Base-by-base conservation (phyloP, 2,329 filamentous ascomycete genomes). In the Drechslerella coelobrocha region DNA sequence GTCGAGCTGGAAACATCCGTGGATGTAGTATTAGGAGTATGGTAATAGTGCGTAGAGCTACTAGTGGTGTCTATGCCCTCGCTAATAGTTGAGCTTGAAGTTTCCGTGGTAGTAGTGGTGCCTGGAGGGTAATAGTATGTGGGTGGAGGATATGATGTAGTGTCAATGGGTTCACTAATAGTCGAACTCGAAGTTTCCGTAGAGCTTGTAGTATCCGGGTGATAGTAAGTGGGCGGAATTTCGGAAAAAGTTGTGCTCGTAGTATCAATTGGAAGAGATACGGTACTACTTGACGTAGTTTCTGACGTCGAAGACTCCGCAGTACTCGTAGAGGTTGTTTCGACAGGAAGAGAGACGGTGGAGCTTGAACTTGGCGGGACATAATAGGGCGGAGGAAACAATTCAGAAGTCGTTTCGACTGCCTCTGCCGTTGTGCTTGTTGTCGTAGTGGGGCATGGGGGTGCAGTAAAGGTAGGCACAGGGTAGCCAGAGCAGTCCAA, bases 211-310 rank as follows among this genome's bases (percentile, higher is more conserved):
- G 17, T 14, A 8, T 24, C 19, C 4, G 59, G 57, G 9, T n/a
- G 26, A 51, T 53, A 53, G 21, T 61, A 53, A 29, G 31, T 23
- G 26, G 55, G 47, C n/a, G 62, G 48, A 12, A 26, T 24, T 31
- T 65, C 56, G 8, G 26, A 37, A 17, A 34, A 53, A 26, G 56
- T 10, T 56, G 23, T 9, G 53, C 41, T n/a, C 26, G 53, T 43
- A 9, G 53, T 56, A 12, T 56, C 53, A 43, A 43, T 17, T 3
- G 53, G 53, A 23, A 56, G 53, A 27, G 31, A 56, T 5, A 27
- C 21, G 3, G 21, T 56, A 21, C 53, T 56, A 56, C n/a, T n/a
- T n/a, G 53, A 56, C 4, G 8, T 2, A 9, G 53, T 54, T 26
- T 54, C 51, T 14, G 51, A 19, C 12, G 53, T 39, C 7, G 51